A percentile compares a stretch with the other conserved stretches of the same genome.
phyloP scores from a whole-genome alignment of 768 basidiomycete species.

The Scleroderma bovista region DNA sequence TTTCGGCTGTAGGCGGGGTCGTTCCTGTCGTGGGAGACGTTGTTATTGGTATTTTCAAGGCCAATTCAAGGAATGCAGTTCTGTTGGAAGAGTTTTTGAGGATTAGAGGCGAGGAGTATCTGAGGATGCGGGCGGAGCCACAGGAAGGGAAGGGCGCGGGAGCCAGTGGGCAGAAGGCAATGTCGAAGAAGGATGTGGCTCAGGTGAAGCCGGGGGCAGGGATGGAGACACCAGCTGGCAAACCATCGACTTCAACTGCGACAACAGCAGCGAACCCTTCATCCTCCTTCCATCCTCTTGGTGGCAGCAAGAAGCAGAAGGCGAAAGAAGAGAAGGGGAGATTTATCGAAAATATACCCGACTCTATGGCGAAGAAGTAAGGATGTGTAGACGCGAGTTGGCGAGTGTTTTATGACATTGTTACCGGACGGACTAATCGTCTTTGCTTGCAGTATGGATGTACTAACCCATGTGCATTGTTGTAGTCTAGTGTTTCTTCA shows the following conservation, averaged over 20 bases:
- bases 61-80: conserved; percentile 85
- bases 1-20: conserved; percentile 61
- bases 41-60: conserved; percentile 70
- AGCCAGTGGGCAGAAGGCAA: conserved; percentile 9
- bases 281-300: too few species aligned
- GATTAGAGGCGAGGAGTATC: conserved; percentile 67
- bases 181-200: conserved; percentile 31
- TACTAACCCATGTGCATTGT: background rate
- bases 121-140: conserved; percentile 42
- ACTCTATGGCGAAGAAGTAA: too few species aligned
- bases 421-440: background rate
- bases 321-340: too few species aligned
- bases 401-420: too few species aligned
- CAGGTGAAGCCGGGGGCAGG: conserved; percentile 56
- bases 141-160: conserved; percentile 20
- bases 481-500: background rate
- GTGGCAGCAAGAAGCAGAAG: too few species aligned
- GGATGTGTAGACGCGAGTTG: too few species aligned
- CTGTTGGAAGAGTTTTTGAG: conserved; percentile 82
- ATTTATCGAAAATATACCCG: too few species aligned
- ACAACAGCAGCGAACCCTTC: too few species aligned
- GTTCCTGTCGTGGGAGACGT: conserved; percentile 76
- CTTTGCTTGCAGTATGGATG: too few species aligned
- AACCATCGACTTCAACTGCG: background rate
- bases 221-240: conserved; percentile 19